Conservation (phyloP, 2,329 filamentous ascomycete species). For the Ceratocystiopsis minuta region DNA sequence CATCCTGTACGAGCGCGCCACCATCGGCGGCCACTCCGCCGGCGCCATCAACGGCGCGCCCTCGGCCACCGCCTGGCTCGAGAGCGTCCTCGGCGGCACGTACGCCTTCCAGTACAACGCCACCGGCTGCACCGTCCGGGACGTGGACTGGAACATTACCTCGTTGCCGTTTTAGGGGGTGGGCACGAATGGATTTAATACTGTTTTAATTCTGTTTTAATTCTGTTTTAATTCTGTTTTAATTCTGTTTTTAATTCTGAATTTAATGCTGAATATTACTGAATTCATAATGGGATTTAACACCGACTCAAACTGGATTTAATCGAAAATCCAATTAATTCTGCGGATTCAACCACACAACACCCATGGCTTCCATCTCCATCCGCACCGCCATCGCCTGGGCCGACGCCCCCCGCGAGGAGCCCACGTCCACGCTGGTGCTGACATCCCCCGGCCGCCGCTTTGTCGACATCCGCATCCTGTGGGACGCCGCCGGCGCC, state of each 20-base stretch:
- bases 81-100: slow-evolving; percentile 7
- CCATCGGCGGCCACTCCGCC: slow-evolving; percentile 21
- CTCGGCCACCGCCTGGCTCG: slow-evolving; percentile 11
- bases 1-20: slow-evolving; percentile 26
- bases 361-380: slow-evolving; percentile 24
- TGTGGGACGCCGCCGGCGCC: slow-evolving; percentile 4
- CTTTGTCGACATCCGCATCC: slow-evolving; percentile 45
- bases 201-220: too few species aligned
- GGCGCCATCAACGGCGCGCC: slow-evolving; percentile 12
- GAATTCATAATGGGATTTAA: too few species aligned
- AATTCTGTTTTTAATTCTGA: too few species aligned
- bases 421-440: slow-evolving; percentile 47
- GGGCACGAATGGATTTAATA: too few species aligned
- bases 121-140: slow-evolving; percentile 5
- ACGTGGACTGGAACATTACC: slow-evolving; percentile 5
- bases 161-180: slow-evolving; percentile 1
- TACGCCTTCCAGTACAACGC: slow-evolving; percentile 3
- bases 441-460: slow-evolving; percentile 37
- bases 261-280: too few species aligned
- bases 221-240: too few species aligned
- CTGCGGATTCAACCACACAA: not conserved
- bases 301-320: too few species aligned
- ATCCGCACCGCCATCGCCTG: slow-evolving; percentile 40
- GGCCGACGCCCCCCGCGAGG: slow-evolving; percentile 30
- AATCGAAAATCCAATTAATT: too few species aligned